Conservation (phyloP, 108 stramenopile species). For the Heterococcus sp. region DNA sequence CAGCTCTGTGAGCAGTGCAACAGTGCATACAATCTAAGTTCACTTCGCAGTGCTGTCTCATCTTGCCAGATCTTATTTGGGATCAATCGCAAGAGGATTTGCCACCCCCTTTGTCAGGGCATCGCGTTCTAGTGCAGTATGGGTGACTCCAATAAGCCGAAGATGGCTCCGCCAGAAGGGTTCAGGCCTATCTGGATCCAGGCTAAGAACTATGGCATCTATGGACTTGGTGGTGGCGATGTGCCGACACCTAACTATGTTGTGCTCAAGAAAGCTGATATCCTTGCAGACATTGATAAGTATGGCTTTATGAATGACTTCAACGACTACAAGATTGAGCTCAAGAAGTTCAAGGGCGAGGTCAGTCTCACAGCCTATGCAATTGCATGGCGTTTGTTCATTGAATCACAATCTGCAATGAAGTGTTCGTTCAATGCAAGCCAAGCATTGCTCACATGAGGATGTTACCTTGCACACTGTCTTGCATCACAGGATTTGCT, state of each 20-base stretch:
- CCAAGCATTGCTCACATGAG: background rate
- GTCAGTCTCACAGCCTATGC: background rate
- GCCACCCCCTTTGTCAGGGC: no score
- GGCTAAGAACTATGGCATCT: conserved; percentile 50
- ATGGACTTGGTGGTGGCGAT: conserved; percentile 41
- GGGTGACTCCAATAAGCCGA: background rate
- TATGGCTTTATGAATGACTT: conserved; percentile 62
- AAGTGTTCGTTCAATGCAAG: background rate
- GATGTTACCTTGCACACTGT: background rate
- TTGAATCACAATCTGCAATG: no score
- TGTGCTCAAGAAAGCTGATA: conserved; percentile 40
- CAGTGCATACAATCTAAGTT: no score
- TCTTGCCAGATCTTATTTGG: no score
- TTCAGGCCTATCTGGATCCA: conserved; percentile 40
- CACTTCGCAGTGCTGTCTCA: no score
- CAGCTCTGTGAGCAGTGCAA: no score
- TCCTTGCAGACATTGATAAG: conserved; percentile 51
- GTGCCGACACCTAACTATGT: conserved; percentile 16
- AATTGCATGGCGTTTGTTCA: no score
- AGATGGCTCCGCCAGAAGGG: background rate
- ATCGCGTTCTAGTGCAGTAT: no score
- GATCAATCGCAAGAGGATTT: no score
- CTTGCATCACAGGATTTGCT: background rate
- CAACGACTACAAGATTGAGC: conserved; percentile 51
- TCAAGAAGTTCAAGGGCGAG: background rate